phyloP scores from a whole-genome alignment of 768 basidiomycete species.

The Kwoniella dejecticola region DNA sequence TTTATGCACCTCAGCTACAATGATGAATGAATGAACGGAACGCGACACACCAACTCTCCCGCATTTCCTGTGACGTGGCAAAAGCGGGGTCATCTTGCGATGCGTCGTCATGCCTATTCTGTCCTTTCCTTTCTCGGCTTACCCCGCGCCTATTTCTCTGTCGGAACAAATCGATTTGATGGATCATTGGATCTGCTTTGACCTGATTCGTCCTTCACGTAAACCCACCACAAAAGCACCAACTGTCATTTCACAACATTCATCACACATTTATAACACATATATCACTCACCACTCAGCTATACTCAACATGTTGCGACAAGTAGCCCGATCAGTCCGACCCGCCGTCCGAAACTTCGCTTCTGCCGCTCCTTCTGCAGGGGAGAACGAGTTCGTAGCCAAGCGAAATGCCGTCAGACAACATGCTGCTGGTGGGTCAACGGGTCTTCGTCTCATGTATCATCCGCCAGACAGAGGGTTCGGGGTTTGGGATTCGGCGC shows the following conservation, averaged over 20 bases:
- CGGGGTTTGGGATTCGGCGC: too few species aligned
- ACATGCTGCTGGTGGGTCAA: constrained; percentile 53
- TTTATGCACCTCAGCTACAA: not conserved
- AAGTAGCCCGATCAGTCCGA: constrained; percentile 28
- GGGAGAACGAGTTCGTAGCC: constrained; percentile 46
- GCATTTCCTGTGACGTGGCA: not conserved
- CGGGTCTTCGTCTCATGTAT: too few species aligned
- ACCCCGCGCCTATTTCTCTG: not conserved
- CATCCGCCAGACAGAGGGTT: too few species aligned
- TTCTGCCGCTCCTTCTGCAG: constrained; percentile 32
- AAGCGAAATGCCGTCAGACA: constrained; percentile 42
- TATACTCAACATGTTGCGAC: constrained; percentile 27
- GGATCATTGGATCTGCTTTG: constrained; percentile 3
- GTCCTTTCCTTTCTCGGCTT: not conserved
- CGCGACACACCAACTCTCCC: not conserved
- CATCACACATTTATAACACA: too few species aligned
- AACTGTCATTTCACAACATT: not conserved
- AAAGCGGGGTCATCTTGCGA: not conserved
- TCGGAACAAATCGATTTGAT: constrained; percentile 10
- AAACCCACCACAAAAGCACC: constrained; percentile 1
- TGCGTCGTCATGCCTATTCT: not conserved
- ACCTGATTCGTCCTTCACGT: constrained; percentile 24
- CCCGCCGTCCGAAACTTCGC: constrained; percentile 25
- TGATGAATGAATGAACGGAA: not conserved
- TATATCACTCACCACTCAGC: constrained; percentile 18